Base-by-base conservation (phyloP, 345 rosid species). In the Iberis pinnata region DNA sequence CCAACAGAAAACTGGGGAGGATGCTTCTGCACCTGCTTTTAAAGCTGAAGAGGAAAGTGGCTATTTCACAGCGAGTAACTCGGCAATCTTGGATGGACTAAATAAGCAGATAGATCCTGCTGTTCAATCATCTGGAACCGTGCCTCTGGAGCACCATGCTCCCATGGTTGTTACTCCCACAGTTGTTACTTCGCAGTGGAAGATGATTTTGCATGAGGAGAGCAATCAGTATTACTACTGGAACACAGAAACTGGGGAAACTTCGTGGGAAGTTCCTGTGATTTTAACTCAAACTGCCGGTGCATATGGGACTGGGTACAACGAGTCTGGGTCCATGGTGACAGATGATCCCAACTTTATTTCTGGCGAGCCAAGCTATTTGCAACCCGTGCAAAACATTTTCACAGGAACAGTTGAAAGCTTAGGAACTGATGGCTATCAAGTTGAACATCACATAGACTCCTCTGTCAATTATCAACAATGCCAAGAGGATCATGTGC, bases 201-300 rank as follows among this genome's bases (percentile, higher is more conserved):
- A 75, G 78, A 76, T 88, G 58, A 83, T 88, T 53, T 65, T 86
- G 79, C 92, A 93, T 56, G 99, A 80, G 61, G 99, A 86, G 78
- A 83, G 82, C 58, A 78, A 66, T 60, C 94, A 74, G 59, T 86
- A 79, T 70, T 88, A 88, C 72, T 92, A 92, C 77, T 88, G 99
- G 97, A 92, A 92, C 62, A 70, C 68, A 60, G 90, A 72, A 75
- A 92, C 97, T 32, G 97, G 99, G 47, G 92, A 93, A 78, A 93
- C 99, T 27, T 93, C 95, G 12, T 93, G 97, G 99, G 95, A 88
- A 58, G 64, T 79, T 54, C 99, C 97, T 44, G 74, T 51, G 18
- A 71, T 58, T 63, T 75, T 80, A 52, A 71, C 65, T 51, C 82
- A 74, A 58, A 53, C 67, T 58, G 64, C 72, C 11, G 59, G 67